A percentile compares a stretch with the other conserved stretches of the same genome.
Evolutionary conservation across 768 basidiomycete genomes (phyloP).

Genomic region (Sarcodon aspratus): DNA sequence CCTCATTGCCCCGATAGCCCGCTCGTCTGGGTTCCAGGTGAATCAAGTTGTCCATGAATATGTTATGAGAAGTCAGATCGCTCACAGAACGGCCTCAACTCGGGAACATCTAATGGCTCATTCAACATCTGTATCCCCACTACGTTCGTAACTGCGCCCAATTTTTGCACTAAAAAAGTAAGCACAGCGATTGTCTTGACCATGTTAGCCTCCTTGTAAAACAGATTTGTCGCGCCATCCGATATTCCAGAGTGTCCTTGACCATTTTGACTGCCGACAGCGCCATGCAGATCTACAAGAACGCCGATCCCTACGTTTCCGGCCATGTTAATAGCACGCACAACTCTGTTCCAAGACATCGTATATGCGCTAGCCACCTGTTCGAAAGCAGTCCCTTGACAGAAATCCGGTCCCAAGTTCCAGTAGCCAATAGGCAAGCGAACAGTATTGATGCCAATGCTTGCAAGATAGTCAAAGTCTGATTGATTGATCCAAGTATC

Average conservation of each 20-base stretch:
- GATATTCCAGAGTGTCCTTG: conserved; percentile 32
- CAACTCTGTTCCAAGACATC: conserved; percentile 32
- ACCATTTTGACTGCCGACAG: conserved; percentile 36
- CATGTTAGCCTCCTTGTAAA: conserved; percentile 21
- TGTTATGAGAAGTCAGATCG: conserved; percentile 11
- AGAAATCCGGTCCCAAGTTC: conserved; percentile 26
- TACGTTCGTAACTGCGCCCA: conserved; percentile 25
- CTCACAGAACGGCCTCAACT: conserved; percentile 32
- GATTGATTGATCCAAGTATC: conserved; percentile 54
- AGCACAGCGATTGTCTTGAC: conserved; percentile 28
- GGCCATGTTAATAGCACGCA: conserved; percentile 32
- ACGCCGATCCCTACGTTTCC: conserved; percentile 31
- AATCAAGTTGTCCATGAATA: not conserved
- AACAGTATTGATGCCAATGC: conserved; percentile 48
- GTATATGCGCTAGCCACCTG: conserved; percentile 28
- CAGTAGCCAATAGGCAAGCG: conserved; percentile 46
- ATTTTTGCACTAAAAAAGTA: conserved; percentile 23
- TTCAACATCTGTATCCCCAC: conserved; percentile 38
- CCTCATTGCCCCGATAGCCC: conserved; percentile 39
- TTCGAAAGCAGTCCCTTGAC: conserved; percentile 26
- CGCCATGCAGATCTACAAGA: conserved; percentile 43
- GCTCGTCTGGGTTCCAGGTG: conserved; percentile 25
- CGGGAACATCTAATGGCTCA: conserved; percentile 36
- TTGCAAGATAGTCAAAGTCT: conserved; percentile 54
- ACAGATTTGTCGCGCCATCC: conserved; percentile 27